Evolutionary conservation across 306 rosid species (phyloP), one percentile per base, ranked within the genome.

Genomic region (Cicer arietinum): DNA sequence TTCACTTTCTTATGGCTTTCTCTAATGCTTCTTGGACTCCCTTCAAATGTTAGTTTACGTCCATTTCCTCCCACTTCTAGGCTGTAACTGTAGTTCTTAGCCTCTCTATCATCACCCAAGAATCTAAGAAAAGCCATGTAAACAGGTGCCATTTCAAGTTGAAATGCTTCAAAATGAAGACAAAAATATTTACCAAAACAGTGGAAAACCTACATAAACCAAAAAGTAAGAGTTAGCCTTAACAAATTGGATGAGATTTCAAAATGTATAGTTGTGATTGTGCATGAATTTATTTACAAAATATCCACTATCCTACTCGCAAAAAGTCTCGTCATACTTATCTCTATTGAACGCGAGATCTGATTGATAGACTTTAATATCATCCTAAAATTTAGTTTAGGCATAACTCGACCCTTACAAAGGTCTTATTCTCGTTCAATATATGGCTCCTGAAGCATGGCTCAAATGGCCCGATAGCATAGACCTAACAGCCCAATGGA

Each of bases 81-180:
- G 87, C 92, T 90, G 76, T 88, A 90, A 76, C 79, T 81, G 88
- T 90, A 90, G 81, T 83, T 88, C 47, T 83, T 69, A 0, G 96
- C 89, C 39, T 90, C 96, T 67, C 81, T 82, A 40, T 88, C 96
- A 11, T 88, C 90, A 0, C 96, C 96, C 96, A 90, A 88, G 88
- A 88, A 88, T 40, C 96, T 87, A 14, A 90, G 87, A 83, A 90
- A 90, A 0, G 92, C 92, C 92, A 90, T 90, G 76, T 90, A 90
- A 40, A 86, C 96, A 5, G 96, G 92, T 54, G 90, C 89, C 90
- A 83, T 79, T 62, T 90, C 96, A 4, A 90, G 92, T 85, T 90
- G 92, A 82, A 88, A 90, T 60, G 96, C 96, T 82, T 90, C 96
- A 51, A 90, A 90, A 83, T 90, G 96, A 66, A 90, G 90, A 80